Base-by-base conservation (phyloP, 441 rosid species). In the Iberis amara region DNA sequence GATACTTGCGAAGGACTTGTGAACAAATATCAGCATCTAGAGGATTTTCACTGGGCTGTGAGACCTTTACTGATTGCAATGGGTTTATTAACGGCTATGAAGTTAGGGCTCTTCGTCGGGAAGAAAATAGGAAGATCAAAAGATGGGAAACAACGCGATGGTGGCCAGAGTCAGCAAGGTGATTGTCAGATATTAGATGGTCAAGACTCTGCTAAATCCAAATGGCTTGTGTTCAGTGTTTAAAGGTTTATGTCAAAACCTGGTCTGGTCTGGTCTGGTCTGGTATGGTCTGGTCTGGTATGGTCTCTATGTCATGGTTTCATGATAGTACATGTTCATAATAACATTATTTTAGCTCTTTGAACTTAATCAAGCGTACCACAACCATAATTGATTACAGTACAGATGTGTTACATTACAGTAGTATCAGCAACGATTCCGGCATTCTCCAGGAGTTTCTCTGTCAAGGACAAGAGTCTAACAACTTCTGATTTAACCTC, bases 1-100 rank as follows among this genome's bases (percentile, higher is more conserved):
- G 39, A 55, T 39, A 71, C 79, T 7, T 91, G 86, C 64, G 60
- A 67, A 1, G 96, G 95, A 11, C 50, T 85, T 12, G 71, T 77
- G 39, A 58, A 77, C 47, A 87, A 85, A 51, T 87, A 80, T 60
- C 78, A 83, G 56, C 98, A 91, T 70, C 78, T 86, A 1, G 95
- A 91, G 74, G 95, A 91, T 65, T 73, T 83, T 53, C 96, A 85
- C 60, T 91, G 96, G 98, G 80, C 82, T n/a, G 83, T 87, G 35
- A 85, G 96, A 64, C 98, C 96, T 8, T 72, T 91, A 40, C 62
- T 81, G 48, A 69, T 83, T 57, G 85, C 85, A 2, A 52, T 83
- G 46, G 84, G 92, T 40, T 50, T 91, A 1, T 74, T 91, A 47
- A 77, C 90, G 10, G 81, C 85, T 3, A 60, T 81, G 78, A 83